phyloP scores from a whole-genome alignment of 2,329 filamentous ascomycete species.

The Fusarium nanum region DNA sequence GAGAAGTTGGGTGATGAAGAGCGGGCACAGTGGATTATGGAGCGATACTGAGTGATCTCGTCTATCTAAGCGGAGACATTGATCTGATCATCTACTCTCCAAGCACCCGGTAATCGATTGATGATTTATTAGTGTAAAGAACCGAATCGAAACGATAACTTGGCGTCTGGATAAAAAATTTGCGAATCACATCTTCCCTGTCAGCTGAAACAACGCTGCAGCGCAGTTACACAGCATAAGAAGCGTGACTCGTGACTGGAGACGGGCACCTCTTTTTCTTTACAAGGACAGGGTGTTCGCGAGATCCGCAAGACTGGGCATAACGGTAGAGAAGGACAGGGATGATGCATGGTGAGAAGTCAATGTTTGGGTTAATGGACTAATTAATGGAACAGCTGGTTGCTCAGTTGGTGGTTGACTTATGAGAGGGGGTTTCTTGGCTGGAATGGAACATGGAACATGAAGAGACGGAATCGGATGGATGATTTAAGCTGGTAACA shows the following conservation, averaged over 20 bases:
- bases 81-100: not conserved
- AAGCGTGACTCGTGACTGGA: not conserved
- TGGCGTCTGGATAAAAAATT: not conserved
- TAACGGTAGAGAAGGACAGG: not conserved
- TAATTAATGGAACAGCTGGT: conserved; percentile 13
- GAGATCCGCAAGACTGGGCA: conserved; percentile 9
- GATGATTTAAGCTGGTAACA: not conserved
- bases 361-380: not conserved
- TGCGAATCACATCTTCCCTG: not conserved
- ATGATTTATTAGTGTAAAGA: not conserved
- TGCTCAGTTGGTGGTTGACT: not conserved
- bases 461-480: not conserved
- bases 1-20: conserved; percentile 59
- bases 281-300: conserved; percentile 20
- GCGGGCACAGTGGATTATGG: conserved; percentile 70
- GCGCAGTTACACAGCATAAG: not conserved
- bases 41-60: conserved; percentile 63
- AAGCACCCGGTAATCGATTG: not conserved
- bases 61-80: not conserved
- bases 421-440: not conserved
- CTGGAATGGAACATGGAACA: conserved; percentile 25
- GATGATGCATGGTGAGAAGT: conserved; percentile 7
- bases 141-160: not conserved
- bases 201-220: conserved; percentile 10
- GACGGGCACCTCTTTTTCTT: not conserved